Evolutionary conservation across 2,329 filamentous ascomycete species (phyloP), one percentile per base, ranked within the genome.

Genomic region (Alternaria arborescens): DNA sequence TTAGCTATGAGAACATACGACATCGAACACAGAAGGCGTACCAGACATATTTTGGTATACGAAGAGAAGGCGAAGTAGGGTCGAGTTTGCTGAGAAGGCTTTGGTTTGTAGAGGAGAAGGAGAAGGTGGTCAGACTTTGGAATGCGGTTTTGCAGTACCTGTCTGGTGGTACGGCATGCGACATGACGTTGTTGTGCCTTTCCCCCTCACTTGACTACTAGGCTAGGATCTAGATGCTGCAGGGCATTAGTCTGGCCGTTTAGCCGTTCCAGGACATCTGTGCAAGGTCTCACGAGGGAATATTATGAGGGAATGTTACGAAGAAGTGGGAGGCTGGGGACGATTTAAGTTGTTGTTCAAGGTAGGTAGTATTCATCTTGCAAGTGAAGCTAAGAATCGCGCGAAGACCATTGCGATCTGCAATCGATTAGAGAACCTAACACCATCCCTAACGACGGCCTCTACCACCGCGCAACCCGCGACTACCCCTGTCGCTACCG

Each of bases 151-250:
- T 50, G 30, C 46, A 48, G 28, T 34, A 48, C 46, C 32, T 50
- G 46, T 11, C 30, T 38, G 14, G 20, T 50, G 46, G 46, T 50
- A 36, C 32, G 36, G 20, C 8, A 50, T 50, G 32, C 46, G 20
- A 38, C 46, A 50, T 50, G 46, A 50, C 46, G 46, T 38, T 50
- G 8, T 50, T 50, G 46, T 5, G 46, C 20, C 20, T 50, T 38
- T 38, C 46, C 46, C 28, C 28, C 28, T 30, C 32, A 50, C 16
- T 36, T 36, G 20, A 26, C 32, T 8, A 38, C 20, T 50, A 11
- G 32, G 30, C 46, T 38, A 20, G 5, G 24, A 18, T 38, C 20
- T 26, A 38, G 20, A 38, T 50, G 30, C 46, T 50, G 4, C 46
- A 38, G 14, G 5, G 8, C 36, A 14, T n/a, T 50, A 50, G 20